Evolutionary conservation across 2,329 filamentous ascomycete genomes (phyloP).

Genomic region (Remersonia thermophila): DNA sequence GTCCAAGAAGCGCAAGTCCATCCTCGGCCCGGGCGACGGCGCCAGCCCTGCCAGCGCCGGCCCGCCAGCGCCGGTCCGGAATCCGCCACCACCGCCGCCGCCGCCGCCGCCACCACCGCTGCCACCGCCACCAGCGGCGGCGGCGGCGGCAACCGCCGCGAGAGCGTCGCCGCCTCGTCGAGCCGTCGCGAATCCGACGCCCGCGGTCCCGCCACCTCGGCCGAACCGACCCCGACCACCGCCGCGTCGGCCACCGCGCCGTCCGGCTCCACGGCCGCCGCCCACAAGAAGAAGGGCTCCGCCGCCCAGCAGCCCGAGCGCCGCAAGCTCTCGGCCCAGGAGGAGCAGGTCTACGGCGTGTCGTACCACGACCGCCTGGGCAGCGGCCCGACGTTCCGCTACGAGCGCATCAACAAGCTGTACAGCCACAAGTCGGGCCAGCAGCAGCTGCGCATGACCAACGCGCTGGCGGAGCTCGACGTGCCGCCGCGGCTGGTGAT

Average conservation of each 20-base stretch:
- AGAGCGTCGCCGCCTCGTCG: constrained; percentile 37
- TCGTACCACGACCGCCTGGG: constrained; percentile 73
- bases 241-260: constrained; percentile 3
- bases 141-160: constrained; percentile 27
- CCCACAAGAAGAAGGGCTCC: constrained; percentile 35
- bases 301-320: constrained; percentile 40
- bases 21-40: constrained; percentile 46
- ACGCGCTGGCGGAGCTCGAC: constrained; percentile 59
- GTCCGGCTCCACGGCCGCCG: constrained; percentile 15
- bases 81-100: constrained; percentile 13
- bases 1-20: constrained; percentile 72
- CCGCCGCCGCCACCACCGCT: constrained; percentile 28
- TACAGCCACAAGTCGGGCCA: constrained; percentile 65
- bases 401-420: constrained; percentile 67
- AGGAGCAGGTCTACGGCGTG: constrained; percentile 73
- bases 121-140: too few relatives aligned
- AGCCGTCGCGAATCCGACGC: constrained; percentile 34
- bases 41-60: constrained; percentile 33
- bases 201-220: constrained; percentile 26
- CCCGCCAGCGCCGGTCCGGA: constrained; percentile 27
- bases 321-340: constrained; percentile 59
- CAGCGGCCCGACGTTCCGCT: constrained; percentile 80
- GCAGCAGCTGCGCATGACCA: constrained; percentile 63
- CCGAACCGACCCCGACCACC: constrained; percentile 19
- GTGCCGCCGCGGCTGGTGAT: constrained; percentile 59